Conservation (phyloP, 495 filamentous ascomycete species). For the Neurospora terricola region DNA sequence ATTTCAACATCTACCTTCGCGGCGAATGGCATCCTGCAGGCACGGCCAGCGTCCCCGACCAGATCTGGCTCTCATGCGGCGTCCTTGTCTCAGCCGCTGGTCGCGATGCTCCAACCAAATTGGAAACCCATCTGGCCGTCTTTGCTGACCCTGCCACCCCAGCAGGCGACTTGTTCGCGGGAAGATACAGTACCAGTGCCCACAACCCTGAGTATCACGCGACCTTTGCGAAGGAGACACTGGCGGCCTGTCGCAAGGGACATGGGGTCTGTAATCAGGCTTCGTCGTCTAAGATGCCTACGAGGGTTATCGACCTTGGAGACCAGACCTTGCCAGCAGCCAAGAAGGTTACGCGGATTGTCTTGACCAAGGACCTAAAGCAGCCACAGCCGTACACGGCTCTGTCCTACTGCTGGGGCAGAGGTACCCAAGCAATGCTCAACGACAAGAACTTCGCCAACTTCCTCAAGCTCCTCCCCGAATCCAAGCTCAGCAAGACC, state of each 20-base stretch:
- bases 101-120: not conserved
- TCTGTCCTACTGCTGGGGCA: conserved; percentile 6
- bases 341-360: not conserved
- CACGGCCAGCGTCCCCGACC: not conserved
- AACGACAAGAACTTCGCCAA: not conserved
- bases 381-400: not conserved
- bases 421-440: not conserved
- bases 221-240: accelerated
- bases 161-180: not conserved
- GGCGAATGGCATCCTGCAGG: not conserved
- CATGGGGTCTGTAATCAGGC: not conserved
- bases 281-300: too few species aligned
- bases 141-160: not conserved
- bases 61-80: conserved; percentile 1
- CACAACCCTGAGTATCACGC: not conserved
- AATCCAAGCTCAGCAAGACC: not conserved
- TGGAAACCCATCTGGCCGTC: not conserved
- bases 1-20: not conserved
- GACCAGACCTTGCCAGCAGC: not conserved
- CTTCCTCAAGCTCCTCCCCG: not conserved
- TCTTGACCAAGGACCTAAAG: not conserved
- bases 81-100: not conserved
- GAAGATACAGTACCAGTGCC: not conserved
- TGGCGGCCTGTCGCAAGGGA: not conserved
- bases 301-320: conserved; percentile 3